A percentile compares a stretch with the other conserved stretches of the same genome.
Conservation (phyloP, 108 stramenopile genomes). For the Fragilaria radians region DNA sequence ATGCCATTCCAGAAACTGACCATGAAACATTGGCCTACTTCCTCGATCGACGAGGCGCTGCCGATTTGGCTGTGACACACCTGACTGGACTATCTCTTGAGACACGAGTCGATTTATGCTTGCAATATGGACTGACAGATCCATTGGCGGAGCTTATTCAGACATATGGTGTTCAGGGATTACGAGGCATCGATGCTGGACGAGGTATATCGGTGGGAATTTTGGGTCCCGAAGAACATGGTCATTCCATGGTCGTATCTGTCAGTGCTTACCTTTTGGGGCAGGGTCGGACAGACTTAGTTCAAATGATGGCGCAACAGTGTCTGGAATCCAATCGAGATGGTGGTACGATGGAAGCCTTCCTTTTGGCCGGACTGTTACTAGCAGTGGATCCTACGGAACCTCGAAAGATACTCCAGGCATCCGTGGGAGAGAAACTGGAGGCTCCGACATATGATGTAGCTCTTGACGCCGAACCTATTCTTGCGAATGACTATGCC, state of each 20-base stretch:
- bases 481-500: not conserved
- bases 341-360: constrained; percentile 37
- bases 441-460: not conserved
- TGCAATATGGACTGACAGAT: constrained; percentile 51
- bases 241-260: constrained; percentile 39
- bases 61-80: constrained; percentile 44
- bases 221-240: constrained; percentile 20
- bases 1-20: constrained; percentile 37
- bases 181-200: constrained; percentile 53
- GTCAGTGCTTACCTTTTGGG: constrained; percentile 63
- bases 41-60: constrained; percentile 62
- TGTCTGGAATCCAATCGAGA: constrained; percentile 27
- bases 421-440: not conserved
- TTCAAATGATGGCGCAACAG: constrained; percentile 37
- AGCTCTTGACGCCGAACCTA: not conserved
- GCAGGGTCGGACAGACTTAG: constrained; percentile 48
- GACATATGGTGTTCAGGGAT: constrained; percentile 34
- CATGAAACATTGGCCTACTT: constrained; percentile 67
- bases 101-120: constrained; percentile 58
- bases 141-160: constrained; percentile 55
- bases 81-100: constrained; percentile 65
- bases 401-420: not conserved
- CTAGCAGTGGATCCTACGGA: constrained; percentile 23
- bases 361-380: constrained; percentile 37
- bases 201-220: constrained; percentile 34